Evolutionary conservation across 1,139 yeast genomes (phyloP).

Genomic region (Suhomyces coccinellae): DNA sequence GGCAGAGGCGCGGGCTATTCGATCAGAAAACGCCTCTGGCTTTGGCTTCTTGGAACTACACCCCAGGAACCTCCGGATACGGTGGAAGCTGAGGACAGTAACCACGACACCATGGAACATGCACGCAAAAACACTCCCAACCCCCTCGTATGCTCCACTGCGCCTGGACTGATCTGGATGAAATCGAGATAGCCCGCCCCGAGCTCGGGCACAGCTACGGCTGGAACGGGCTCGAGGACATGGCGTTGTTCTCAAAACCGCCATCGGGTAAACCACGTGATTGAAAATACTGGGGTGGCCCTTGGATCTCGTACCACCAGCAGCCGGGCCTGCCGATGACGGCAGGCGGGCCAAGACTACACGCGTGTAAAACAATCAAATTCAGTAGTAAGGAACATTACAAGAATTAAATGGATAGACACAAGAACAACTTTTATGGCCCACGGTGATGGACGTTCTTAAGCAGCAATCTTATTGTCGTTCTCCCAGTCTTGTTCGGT

Average conservation of each 20-base stretch:
- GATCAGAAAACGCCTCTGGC: too few species aligned
- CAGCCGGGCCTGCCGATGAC: conserved; percentile 1
- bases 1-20: not conserved
- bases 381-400: conserved; percentile 17
- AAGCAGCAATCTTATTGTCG: conserved; percentile 28
- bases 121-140: not conserved
- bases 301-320: not conserved
- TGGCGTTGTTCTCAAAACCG: not conserved
- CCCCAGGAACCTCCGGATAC: not conserved
- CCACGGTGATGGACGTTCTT: conserved; percentile 11
- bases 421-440: conserved; percentile 10
- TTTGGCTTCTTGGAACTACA: not conserved
- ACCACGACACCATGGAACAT: not conserved
- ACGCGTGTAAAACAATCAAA: conserved; percentile 13
- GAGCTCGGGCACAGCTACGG: not conserved
- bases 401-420: conserved; percentile 19
- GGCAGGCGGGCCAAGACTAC: not conserved
- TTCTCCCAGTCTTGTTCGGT: conserved; percentile 53
- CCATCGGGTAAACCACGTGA: not conserved
- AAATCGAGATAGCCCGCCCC: not conserved
- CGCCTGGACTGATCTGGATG: not conserved
- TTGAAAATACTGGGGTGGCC: too few species aligned
- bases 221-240: not conserved
- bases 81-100: not conserved
- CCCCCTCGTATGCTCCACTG: not conserved